Conservation (phyloP, 2,329 filamentous ascomycete genomes). For the Parasarocladium wereldwijsianum region DNA sequence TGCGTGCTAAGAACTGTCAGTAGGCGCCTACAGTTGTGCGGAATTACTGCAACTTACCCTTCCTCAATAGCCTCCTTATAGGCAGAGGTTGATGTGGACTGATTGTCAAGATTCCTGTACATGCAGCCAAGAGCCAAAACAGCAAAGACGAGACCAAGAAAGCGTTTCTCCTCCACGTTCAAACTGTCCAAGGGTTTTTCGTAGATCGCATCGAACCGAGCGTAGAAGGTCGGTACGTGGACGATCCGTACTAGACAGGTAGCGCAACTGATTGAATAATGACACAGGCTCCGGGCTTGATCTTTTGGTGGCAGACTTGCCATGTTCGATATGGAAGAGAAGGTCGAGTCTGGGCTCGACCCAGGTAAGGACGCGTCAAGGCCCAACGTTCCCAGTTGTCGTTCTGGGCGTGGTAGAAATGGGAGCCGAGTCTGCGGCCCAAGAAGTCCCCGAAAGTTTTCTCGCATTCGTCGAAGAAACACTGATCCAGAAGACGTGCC, state of each 20-base stretch:
- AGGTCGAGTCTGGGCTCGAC: slow-evolving; percentile 43
- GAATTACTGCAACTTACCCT: slow-evolving; percentile 28
- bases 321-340: slow-evolving; percentile 33
- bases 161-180: slow-evolving; percentile 49
- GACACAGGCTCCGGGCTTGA: slow-evolving; percentile 35
- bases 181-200: slow-evolving; percentile 48
- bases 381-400: slow-evolving; percentile 33
- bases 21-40: slow-evolving; percentile 9
- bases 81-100: slow-evolving; percentile 27
- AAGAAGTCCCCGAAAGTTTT: slow-evolving; percentile 69
- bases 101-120: slow-evolving; percentile 45
- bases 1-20: slow-evolving; percentile 28
- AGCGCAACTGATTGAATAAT: slow-evolving; percentile 40
- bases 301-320: slow-evolving; percentile 57
- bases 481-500: slow-evolving; percentile 84
- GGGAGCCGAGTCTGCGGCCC: slow-evolving; percentile 46
- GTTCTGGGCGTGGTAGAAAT: slow-evolving; percentile 38
- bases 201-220: slow-evolving; percentile 65
- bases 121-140: slow-evolving; percentile 60
- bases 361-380: slow-evolving; percentile 55
- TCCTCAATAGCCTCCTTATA: slow-evolving; percentile 39
- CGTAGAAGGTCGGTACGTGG: slow-evolving; percentile 70
- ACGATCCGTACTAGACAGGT: slow-evolving; percentile 53
- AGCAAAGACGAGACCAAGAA: slow-evolving; percentile 56
- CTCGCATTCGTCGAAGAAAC: slow-evolving; percentile 74